These are phyloP conservation scores for Leccinum olivaceopallidum DNA, from an alignment of 768 basidiomycete genomes.

Conservation along the genomic window DNA sequence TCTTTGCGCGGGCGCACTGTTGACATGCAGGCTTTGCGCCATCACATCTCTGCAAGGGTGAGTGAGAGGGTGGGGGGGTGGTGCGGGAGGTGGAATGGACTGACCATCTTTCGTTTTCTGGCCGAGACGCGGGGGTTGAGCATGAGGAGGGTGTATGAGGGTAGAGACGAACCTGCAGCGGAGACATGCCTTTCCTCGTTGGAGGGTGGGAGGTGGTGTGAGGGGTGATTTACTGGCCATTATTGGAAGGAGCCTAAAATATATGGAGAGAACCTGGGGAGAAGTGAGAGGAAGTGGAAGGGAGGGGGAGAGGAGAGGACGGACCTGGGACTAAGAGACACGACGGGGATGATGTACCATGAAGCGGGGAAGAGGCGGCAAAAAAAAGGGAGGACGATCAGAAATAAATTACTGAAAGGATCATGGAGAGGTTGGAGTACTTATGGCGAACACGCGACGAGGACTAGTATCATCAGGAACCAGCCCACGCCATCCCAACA, in stretches of 20 bases:
- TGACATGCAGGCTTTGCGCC: slow-evolving; percentile 76
- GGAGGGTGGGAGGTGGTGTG: slow-evolving; percentile 45
- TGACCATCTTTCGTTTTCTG: slow-evolving; percentile 74
- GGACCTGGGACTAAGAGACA: slow-evolving; percentile 12
- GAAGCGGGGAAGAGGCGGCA: slow-evolving; percentile 13
- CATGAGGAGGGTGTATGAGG: slow-evolving; percentile 6
- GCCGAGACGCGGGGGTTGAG: slow-evolving; percentile 12
- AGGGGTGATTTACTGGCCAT: slow-evolving; percentile 34
- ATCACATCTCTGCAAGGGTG: slow-evolving; percentile 62
- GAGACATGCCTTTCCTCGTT: slow-evolving; percentile 71
- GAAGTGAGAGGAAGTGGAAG: not conserved
- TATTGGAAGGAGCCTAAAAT: slow-evolving; percentile 39
- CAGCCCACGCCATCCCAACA: slow-evolving; percentile 13
- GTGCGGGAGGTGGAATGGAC: slow-evolving; percentile 10
- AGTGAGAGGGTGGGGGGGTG: slow-evolving; percentile 10
- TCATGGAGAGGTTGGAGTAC: slow-evolving; percentile 32
- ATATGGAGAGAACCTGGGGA: slow-evolving; percentile 27
- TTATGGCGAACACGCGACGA: slow-evolving; percentile 31
- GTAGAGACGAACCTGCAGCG: slow-evolving; percentile 58
- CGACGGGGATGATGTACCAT: slow-evolving; percentile 29
- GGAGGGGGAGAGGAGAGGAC: slow-evolving; percentile 1
- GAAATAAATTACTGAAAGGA: slow-evolving; percentile 30
- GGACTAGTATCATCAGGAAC: slow-evolving; percentile 11
- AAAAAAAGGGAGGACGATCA: slow-evolving; percentile 13
- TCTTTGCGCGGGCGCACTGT: slow-evolving; percentile 78